Evolutionary conservation across 176 grass and related monocot species (phyloP).

Genomic region (Metroxylon sagu): DNA sequence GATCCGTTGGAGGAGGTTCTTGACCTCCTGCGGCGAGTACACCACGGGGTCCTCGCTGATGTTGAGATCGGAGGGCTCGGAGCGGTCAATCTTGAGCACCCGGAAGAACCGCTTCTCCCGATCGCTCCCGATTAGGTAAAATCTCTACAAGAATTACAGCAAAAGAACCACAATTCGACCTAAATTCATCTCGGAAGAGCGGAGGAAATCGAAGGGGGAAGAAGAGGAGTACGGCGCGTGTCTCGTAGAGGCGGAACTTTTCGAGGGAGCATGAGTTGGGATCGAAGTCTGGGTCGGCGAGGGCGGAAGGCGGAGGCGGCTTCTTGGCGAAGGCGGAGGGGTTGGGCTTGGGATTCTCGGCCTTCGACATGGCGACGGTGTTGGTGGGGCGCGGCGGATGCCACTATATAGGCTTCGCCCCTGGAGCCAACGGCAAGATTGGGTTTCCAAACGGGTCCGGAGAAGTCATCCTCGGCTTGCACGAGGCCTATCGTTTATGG

Average conservation of each 20-base stretch:
- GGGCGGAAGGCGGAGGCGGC: slow-evolving; percentile 17
- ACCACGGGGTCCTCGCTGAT: slow-evolving; percentile 89
- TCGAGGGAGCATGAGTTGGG: slow-evolving; percentile 43
- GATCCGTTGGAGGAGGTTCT: slow-evolving; percentile 79
- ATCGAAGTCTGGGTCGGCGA: slow-evolving; percentile 22
- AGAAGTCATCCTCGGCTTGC: too few relatives aligned
- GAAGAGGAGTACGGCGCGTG: slow-evolving; percentile 50
- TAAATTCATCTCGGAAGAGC: neutral
- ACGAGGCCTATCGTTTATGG: too few relatives aligned
- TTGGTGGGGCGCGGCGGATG: neutral
- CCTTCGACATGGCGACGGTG: slow-evolving; percentile 18
- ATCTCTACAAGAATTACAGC: slow-evolving; percentile 41
- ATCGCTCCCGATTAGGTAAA: slow-evolving; percentile 90
- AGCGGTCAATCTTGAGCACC: slow-evolving; percentile 97
- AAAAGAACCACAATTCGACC: neutral
- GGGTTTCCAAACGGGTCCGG: too few relatives aligned
- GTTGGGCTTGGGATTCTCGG: slow-evolving; percentile 33
- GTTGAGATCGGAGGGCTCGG: slow-evolving; percentile 71
- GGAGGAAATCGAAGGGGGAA: neutral
- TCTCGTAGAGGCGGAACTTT: slow-evolving; percentile 93
- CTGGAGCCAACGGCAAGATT: too few relatives aligned
- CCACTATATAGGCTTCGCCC: too few relatives aligned
- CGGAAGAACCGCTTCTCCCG: slow-evolving; percentile 76
- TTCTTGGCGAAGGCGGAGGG: slow-evolving; percentile 21
- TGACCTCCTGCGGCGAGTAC: slow-evolving; percentile 81